Conservation (phyloP, 2,329 filamentous ascomycete genomes). For the Aspergillus sergii region DNA sequence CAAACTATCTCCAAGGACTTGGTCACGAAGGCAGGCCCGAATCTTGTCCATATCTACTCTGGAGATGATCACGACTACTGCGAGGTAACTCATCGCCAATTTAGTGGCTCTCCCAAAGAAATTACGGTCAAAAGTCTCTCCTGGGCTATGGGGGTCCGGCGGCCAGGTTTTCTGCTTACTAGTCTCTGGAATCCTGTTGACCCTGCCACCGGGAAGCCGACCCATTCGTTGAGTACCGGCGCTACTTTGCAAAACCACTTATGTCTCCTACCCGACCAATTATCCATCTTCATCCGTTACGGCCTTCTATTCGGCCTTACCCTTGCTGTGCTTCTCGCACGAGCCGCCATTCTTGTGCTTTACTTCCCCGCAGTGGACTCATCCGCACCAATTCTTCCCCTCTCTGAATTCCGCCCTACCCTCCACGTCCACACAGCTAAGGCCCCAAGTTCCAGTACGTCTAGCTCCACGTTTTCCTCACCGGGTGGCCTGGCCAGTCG, state of each 20-base stretch:
- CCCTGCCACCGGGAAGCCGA: conserved; percentile 41
- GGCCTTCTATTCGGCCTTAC: conserved; percentile 62
- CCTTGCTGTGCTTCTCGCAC: conserved; percentile 49
- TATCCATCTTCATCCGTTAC: conserved; percentile 82
- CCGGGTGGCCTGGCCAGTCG: conserved; percentile 33
- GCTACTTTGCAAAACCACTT: conserved; percentile 82
- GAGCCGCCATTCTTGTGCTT: conserved; percentile 42
- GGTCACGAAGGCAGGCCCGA: conserved; percentile 71
- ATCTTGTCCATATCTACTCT: conserved; percentile 84
- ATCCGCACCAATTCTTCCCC: conserved; percentile 29
- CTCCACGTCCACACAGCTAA: conserved; percentile 25
- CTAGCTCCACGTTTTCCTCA: conserved; percentile 33
- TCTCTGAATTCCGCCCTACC: conserved; percentile 30
- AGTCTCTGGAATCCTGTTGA: conserved; percentile 93
- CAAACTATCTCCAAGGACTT: conserved; percentile 75
- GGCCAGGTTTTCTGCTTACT: conserved; percentile 82
- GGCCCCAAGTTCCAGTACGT: conserved; percentile 34
- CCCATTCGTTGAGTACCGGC: conserved; percentile 22
- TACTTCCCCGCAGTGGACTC: conserved; percentile 19
- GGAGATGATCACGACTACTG: conserved; percentile 99
- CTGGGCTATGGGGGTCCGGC: conserved; percentile 93
- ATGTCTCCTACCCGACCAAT: conserved; percentile 86
- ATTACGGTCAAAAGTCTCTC: conserved; percentile 95
- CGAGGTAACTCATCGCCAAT: conserved; percentile 76
- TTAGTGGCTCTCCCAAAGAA: conserved; percentile 67